These are phyloP conservation scores for Apiosordaria backusii DNA, from an alignment of 495 filamentous ascomycete genomes.

Conservation along the genomic window DNA sequence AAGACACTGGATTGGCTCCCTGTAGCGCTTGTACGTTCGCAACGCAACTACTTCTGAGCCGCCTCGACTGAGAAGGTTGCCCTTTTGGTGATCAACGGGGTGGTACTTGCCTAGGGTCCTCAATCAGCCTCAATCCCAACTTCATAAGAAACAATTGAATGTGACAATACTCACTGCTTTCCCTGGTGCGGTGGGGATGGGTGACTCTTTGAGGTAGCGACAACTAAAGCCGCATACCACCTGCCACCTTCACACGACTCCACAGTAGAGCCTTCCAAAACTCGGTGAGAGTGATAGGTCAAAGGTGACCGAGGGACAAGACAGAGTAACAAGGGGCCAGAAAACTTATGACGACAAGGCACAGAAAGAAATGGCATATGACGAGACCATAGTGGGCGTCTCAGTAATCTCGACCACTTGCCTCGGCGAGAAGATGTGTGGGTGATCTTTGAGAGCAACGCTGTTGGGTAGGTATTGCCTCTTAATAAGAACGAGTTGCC, in stretches of 20 bases:
- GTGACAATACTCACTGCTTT: slow-evolving; percentile 13
- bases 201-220: neutral
- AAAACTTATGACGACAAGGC: slow-evolving; percentile 15
- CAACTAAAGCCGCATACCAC: neutral
- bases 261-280: neutral
- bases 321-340: neutral
- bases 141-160: neutral
- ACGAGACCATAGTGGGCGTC: slow-evolving; percentile 25
- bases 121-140: neutral
- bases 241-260: neutral
- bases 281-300: neutral
- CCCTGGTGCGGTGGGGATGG: neutral
- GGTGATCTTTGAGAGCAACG: slow-evolving; percentile 1
- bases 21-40: neutral
- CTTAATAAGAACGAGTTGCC: slow-evolving; percentile 10
- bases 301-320: neutral
- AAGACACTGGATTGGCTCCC: slow-evolving; percentile 17
- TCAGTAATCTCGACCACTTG: neutral
- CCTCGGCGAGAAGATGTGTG: slow-evolving; percentile 8
- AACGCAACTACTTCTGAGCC: neutral
- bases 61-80: neutral
- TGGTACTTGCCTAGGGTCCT: no score
- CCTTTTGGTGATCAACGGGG: neutral
- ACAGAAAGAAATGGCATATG: slow-evolving; percentile 11
- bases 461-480: slow-evolving; percentile 11